Percentiles rank a stretch among this genome's conserved stretches.
Conservation (phyloP, 164 flowering plant genomes). For the Euptelea pleiosperma region DNA sequence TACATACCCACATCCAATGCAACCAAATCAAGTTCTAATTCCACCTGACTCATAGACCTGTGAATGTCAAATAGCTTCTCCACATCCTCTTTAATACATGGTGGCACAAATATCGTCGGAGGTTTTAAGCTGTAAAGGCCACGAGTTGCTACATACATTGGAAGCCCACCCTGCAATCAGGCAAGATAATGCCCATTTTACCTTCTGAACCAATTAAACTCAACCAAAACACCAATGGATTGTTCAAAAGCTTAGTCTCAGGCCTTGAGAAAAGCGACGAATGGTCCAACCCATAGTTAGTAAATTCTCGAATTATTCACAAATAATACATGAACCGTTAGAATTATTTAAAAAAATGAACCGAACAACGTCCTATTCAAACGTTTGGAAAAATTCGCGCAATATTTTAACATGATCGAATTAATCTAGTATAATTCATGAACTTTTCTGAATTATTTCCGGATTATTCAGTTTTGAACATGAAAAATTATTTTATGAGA, state of each 20-base stretch:
- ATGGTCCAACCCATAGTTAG: no score
- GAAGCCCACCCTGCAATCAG: constrained; percentile 85
- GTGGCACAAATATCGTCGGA: constrained; percentile 89
- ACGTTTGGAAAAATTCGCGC: no score
- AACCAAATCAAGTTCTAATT: constrained; percentile 74
- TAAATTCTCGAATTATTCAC: no score
- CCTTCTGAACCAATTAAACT: not conserved
- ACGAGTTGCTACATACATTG: constrained; percentile 97
- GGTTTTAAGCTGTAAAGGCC: constrained; percentile 86
- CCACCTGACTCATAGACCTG: constrained; percentile 69
- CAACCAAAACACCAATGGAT: not conserved
- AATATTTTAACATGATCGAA: no score
- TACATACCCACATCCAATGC: constrained; percentile 81
- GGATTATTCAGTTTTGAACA: no score
- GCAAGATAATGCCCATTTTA: not conserved
- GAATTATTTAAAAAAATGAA: no score
- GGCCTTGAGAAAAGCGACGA: not conserved
- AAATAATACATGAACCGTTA: no score
- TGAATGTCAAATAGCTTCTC: constrained; percentile 86
- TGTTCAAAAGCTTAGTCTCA: not conserved
- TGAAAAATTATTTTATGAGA: no score
- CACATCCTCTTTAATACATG: constrained; percentile 84
- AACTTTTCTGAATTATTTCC: no score
- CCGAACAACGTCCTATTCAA: no score
- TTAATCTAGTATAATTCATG: no score